Conservation (phyloP, 371 early-diverging fungal species). For the Scutellospora calospora region DNA sequence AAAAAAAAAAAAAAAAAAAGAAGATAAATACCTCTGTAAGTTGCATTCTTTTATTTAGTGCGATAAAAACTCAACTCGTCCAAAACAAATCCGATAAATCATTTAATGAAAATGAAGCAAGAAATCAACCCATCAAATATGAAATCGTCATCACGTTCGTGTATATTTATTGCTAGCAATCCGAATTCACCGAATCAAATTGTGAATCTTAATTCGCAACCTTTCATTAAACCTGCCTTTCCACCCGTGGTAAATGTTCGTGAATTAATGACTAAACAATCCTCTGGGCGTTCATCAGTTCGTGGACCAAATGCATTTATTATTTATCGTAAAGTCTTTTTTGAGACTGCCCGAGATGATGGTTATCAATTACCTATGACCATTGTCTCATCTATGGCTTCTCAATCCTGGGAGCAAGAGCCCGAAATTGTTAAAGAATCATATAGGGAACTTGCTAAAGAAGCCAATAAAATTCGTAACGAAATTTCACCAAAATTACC, state of each 20-base stretch:
- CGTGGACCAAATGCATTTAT: slow-evolving; percentile 33
- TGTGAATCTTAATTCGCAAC: background rate
- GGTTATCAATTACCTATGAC: slow-evolving; percentile 39
- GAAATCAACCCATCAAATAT: no score
- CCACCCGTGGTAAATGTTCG: background rate
- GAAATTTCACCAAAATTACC: background rate
- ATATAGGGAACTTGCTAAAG: slow-evolving; percentile 22
- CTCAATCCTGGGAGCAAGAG: slow-evolving; percentile 27
- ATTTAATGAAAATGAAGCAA: no score
- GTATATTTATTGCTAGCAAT: slow-evolving; percentile 21
- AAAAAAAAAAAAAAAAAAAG: no score
- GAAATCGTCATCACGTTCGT: background rate
- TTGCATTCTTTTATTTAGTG: no score
- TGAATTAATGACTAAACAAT: background rate
- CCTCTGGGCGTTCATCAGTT: background rate
- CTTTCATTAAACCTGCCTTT: background rate
- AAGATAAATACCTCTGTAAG: no score
- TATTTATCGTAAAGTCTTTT: slow-evolving; percentile 24
- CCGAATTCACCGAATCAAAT: background rate
- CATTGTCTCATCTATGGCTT: slow-evolving; percentile 32
- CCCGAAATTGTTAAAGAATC: background rate
- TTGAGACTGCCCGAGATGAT: background rate
- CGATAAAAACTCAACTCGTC: no score
- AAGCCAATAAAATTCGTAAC: slow-evolving; percentile 15
- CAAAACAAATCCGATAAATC: no score